Evolutionary conservation across 345 rosid genomes (phyloP), one percentile per base, ranked within the genome.

Genomic region (Aurinia saxatilis): DNA sequence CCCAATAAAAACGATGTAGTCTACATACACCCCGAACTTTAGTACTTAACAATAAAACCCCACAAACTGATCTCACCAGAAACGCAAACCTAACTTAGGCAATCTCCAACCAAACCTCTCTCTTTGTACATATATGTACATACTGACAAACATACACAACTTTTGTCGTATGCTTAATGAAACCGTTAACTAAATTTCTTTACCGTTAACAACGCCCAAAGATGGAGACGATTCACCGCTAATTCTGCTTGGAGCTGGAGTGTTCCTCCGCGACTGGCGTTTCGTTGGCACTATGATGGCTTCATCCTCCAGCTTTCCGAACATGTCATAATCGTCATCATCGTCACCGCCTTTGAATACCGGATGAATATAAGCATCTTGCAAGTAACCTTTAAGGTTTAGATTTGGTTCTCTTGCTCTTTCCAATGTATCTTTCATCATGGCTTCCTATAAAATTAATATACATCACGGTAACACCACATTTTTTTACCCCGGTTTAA

Each of bases 361-460:
- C 0, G 98, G 98, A 69, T 92, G 98, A 12, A 79, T 12, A 23
- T 88, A 92, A 18, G 95, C 91, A 3, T 73, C 75, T 55, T 84
- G 96, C 55, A 92, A 82, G 68, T 80, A 92, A 15, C 81, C 74
- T 77, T 85, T 88, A 50, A 91, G 59, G 62, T 91, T 86, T 8
- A 88, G 27, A 73, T 73, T 75, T 0, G 96, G 98, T 12, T 88
- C 98, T 76, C 80, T 79, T 7, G 86, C 85, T 6, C 72, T 85
- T 56, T 91, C 98, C 60, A 91, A 68, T 0, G 95, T 91, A 60
- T 91, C 98, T 74, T 86, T 91, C 90, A 80, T 88, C 96, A 78
- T 88, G 40, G 98, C 98, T 66, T 91, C 98, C 98, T 91, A 76
- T 65, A 75, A 8, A 21, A 5, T 5, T 19, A 5, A 27, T 1